Conservation (phyloP, 2,329 filamentous ascomycete genomes). For the Stemphylium lycopersici region DNA sequence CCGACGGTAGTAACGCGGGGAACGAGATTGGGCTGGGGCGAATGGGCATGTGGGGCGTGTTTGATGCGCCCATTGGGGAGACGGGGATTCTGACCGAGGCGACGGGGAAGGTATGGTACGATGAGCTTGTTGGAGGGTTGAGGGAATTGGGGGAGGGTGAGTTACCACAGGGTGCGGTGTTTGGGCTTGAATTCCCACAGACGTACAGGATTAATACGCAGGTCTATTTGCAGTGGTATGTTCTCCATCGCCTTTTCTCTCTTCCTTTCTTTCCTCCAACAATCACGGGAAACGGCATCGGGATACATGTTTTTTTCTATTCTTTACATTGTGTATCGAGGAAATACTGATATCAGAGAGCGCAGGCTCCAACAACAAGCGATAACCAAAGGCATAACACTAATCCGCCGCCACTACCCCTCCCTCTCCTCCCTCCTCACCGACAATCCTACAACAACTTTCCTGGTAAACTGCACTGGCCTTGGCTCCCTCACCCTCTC, state of each 20-base stretch:
- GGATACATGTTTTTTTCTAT: no score
- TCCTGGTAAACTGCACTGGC: slow-evolving; percentile 86
- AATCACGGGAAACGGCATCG: no score
- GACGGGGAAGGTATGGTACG: slow-evolving; percentile 53
- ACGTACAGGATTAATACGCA: slow-evolving; percentile 51
- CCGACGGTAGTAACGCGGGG: background rate
- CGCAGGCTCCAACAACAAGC: slow-evolving; percentile 64
- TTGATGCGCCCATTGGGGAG: slow-evolving; percentile 41
- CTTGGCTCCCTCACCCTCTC: slow-evolving; percentile 76
- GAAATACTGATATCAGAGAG: no score
- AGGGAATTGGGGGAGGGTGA: slow-evolving; percentile 33
- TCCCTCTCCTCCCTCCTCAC: slow-evolving; percentile 73
- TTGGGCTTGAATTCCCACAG: slow-evolving; percentile 44
- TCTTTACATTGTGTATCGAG: no score
- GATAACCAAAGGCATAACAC: slow-evolving; percentile 70
- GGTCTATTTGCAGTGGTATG: slow-evolving; percentile 46
- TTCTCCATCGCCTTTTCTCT: background rate
- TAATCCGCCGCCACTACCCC: slow-evolving; percentile 51
- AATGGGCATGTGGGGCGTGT: slow-evolving; percentile 38
- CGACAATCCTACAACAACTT: slow-evolving; percentile 66
- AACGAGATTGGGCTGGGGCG: slow-evolving; percentile 36
- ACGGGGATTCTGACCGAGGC: slow-evolving; percentile 42
- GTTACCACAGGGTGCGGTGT: slow-evolving; percentile 44
- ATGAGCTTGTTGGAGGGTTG: slow-evolving; percentile 49
- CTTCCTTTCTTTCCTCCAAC: no score